phyloP scores from a whole-genome alignment of 2,329 filamentous ascomycete genomes.

The Alternaria tenuissima region DNA sequence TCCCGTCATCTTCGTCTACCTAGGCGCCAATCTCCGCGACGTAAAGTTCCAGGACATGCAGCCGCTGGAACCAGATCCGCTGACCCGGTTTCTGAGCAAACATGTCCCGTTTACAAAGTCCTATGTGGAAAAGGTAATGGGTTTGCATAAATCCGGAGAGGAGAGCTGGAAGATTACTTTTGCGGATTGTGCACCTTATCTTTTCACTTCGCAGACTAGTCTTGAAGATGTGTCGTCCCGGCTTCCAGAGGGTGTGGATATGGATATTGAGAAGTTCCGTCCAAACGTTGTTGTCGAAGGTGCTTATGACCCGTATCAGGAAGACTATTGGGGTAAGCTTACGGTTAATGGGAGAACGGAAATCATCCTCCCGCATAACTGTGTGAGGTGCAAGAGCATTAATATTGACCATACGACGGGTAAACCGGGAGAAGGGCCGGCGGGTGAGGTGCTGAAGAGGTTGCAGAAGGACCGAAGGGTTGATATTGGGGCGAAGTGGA shows the following conservation, averaged over 20 bases:
- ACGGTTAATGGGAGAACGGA: slow-evolving; percentile 42
- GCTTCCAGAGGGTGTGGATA: slow-evolving; percentile 45
- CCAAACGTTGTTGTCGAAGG: slow-evolving; percentile 57
- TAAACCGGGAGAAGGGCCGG: slow-evolving; percentile 46
- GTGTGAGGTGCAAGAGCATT: slow-evolving; percentile 56
- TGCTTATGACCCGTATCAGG: slow-evolving; percentile 53
- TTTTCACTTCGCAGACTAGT: slow-evolving; percentile 75
- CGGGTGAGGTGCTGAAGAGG: slow-evolving; percentile 55
- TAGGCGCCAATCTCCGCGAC: slow-evolving; percentile 53
- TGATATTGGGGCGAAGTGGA: slow-evolving; percentile 56
- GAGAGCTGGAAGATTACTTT: slow-evolving; percentile 64
- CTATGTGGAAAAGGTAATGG: slow-evolving; percentile 37
- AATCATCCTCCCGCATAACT: slow-evolving; percentile 56
- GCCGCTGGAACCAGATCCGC: slow-evolving; percentile 22
- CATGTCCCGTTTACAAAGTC: slow-evolving; percentile 20
- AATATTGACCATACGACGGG: slow-evolving; percentile 60
- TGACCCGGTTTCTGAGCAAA: slow-evolving; percentile 25
- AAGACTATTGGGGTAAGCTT: slow-evolving; percentile 58
- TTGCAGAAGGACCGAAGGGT: slow-evolving; percentile 56
- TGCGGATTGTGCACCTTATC: slow-evolving; percentile 76
- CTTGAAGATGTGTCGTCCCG: slow-evolving; percentile 68
- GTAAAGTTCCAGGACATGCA: slow-evolving; percentile 51
- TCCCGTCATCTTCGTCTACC: slow-evolving; percentile 53
- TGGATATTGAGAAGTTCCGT: slow-evolving; percentile 58
- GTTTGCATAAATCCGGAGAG: slow-evolving; percentile 36